Evolutionary conservation across 495 filamentous ascomycete species (phyloP), one percentile per base, ranked within the genome.

Genomic region (Penicillium simplicissimum): DNA sequence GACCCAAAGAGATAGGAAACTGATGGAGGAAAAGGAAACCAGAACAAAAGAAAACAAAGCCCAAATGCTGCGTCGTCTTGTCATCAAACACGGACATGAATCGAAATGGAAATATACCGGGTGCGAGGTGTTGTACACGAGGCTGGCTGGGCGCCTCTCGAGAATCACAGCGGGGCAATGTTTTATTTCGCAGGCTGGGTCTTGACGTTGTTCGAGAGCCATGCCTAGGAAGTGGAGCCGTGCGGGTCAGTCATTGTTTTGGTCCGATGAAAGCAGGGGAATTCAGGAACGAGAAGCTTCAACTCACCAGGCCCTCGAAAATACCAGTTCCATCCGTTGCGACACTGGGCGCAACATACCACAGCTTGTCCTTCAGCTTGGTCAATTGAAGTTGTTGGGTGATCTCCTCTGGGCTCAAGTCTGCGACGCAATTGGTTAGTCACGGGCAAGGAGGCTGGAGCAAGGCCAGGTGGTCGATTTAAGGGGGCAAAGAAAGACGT

Each of bases 151-250:
- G 54, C 57, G 60, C 69, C 67, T 70, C 65, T 66, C 63, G 58
- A 62, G 47, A 60, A 60, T 62, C 59, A 62, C 61, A 59, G 61
- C 63, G 58, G 64, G 61, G 55, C 57, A 58, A 37, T 55, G 23
- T 54, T 61, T 75, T 76, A 80, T 76, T 80, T 81, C 65, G 77
- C 68, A 49, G 89, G 82, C 54, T 82, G 82, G 33, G 87, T 85
- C 79, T 96, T 96, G 79, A 96, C 90, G 75, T 96, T 96, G 78
- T 94, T 92, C 36, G 92, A 96, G 64, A 96, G 86, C 93, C 93
- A 96, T 35, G 86, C 88, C 88, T 90, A 62, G 55, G 51, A 60
- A 52, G 61, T 61, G 59, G 57, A 58, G 63, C 45, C 55, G 55
- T 55, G 65, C 60, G 58, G 59, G 54, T 59, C 56, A 63, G 61